Evolutionary conservation across 2,329 filamentous ascomycete species (phyloP).

Genomic region (Colletotrichum neosansevieriae): DNA sequence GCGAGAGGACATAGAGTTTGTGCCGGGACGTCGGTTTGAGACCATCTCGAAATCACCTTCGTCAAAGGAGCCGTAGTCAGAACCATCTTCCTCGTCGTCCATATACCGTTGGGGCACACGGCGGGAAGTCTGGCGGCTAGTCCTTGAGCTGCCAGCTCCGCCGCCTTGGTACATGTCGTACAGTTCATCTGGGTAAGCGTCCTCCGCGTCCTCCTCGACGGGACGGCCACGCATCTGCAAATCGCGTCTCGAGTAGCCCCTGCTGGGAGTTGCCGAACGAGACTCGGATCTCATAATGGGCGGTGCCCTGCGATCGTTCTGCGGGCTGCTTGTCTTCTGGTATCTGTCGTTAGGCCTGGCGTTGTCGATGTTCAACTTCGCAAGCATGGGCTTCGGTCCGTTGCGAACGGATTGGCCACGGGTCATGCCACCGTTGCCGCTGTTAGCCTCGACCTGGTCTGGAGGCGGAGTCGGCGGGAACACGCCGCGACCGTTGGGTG

Average conservation of each 20-base stretch:
- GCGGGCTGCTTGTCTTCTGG: conserved; percentile 63
- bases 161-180: conserved; percentile 72
- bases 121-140: conserved; percentile 54
- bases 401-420: conserved; percentile 72
- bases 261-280: conserved; percentile 58
- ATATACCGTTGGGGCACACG: conserved; percentile 70
- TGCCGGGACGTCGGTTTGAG: conserved; percentile 61
- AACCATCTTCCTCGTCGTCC: conserved; percentile 83
- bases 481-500: conserved; percentile 78
- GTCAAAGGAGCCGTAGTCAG: conserved; percentile 77
- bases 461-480: conserved; percentile 99
- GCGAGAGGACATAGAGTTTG: conserved; percentile 61
- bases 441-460: conserved; percentile 77
- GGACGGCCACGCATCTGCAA: conserved; percentile 39
- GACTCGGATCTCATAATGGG: conserved; percentile 50
- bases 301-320: conserved; percentile 49
- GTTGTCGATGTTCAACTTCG: conserved; percentile 71
- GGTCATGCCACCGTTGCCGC: conserved; percentile 52
- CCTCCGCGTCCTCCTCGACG: conserved; percentile 65
- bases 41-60: conserved; percentile 87
- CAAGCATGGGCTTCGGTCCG: conserved; percentile 70
- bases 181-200: conserved; percentile 76
- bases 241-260: conserved; percentile 45
- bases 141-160: conserved; percentile 50
- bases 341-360: conserved; percentile 65